Base-by-base conservation (phyloP, 2,329 filamentous ascomycete genomes). In the Parasarocladium wereldwijsianum region DNA sequence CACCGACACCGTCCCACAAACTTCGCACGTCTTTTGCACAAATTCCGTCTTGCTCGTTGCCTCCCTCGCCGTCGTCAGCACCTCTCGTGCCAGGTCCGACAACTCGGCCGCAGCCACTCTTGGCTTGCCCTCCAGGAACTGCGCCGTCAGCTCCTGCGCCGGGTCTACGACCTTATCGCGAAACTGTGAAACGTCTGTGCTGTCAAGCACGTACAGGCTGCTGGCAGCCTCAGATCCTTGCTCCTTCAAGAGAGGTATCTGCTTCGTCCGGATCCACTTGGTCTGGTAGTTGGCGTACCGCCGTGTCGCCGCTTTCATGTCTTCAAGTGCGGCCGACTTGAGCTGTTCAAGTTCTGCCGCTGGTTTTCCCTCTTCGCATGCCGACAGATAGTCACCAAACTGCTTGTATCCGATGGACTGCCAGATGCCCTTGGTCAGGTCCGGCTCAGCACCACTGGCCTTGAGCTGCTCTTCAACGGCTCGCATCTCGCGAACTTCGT, bases 401-500 rank as follows among this genome's bases (percentile, higher is more conserved):
- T 98, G 84, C 49, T 92, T 94, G 54, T 85, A 94, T 1, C 90
- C 90, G 37, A 98, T 98, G 1, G 86, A 90, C 31, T 93, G 80
- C 85, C 87, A 98, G 24, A 98, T 92, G 1, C 90, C 92, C 31
- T 76, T 73, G 2, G 70, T 80, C 39, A 72, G 65, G 45, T 96
- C 84, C 6, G 24, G 13, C 11, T 7, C 7, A 9, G 28, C 20
- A 18, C 14, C 20, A 6, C 13, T 17, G 14, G 17, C 11, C 18
- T 21, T 23, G 9, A 30, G 13, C 13, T 21, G 12, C 7, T 24
- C 14, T 24, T 30, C 28, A 2, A 90, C 54, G 0, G 51, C 39
- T 2, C 60, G 51, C 25, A 73, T 52, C 28, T 59, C 46, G 15
- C 47, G 47, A 1, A 63, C 56, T 41, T 74, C 69, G 6, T 57